Evolutionary conservation across 345 rosid species (phyloP).

Genomic region (Eucalyptus pumila): DNA sequence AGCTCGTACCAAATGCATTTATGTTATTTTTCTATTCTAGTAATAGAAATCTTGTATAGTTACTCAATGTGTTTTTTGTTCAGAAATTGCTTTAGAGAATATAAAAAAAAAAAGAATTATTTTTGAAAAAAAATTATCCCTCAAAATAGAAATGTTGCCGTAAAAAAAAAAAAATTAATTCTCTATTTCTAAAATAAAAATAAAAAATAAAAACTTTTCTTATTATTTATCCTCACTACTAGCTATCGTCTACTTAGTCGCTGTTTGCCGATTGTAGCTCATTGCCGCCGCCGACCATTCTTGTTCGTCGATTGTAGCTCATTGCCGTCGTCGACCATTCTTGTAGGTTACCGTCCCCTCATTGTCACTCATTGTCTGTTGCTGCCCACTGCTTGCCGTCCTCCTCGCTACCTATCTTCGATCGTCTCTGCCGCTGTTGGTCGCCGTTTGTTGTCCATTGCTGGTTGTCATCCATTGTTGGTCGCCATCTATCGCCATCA

Average conservation of each 20-base stretch:
- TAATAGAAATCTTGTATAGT: too few relatives aligned
- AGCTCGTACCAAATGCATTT: too few relatives aligned
- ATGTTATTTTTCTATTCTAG: accelerated
- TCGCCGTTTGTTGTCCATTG: accelerated
- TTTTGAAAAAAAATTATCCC: accelerated
- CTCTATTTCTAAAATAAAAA: too few relatives aligned
- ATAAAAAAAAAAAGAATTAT: too few relatives aligned
- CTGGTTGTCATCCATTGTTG: too few relatives aligned
- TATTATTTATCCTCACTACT: accelerated
- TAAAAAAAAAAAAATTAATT: too few relatives aligned
- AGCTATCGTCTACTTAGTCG: accelerated
- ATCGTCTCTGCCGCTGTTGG: too few relatives aligned
- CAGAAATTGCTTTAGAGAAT: accelerated
- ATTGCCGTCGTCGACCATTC: accelerated
- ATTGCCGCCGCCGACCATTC: accelerated
- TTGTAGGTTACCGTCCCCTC: accelerated
- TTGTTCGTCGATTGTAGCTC: accelerated
- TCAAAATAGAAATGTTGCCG: too few relatives aligned
- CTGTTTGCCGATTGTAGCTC: accelerated
- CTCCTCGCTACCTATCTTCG: too few relatives aligned
- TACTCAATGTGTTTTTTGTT: too few relatives aligned
- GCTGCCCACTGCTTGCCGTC: accelerated
- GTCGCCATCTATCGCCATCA: accelerated
- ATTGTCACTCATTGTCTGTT: accelerated
- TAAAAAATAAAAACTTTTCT: too few relatives aligned